phyloP scores from a whole-genome alignment of 176 grass and related monocot genomes.

The Elymus sibiricus region DNA sequence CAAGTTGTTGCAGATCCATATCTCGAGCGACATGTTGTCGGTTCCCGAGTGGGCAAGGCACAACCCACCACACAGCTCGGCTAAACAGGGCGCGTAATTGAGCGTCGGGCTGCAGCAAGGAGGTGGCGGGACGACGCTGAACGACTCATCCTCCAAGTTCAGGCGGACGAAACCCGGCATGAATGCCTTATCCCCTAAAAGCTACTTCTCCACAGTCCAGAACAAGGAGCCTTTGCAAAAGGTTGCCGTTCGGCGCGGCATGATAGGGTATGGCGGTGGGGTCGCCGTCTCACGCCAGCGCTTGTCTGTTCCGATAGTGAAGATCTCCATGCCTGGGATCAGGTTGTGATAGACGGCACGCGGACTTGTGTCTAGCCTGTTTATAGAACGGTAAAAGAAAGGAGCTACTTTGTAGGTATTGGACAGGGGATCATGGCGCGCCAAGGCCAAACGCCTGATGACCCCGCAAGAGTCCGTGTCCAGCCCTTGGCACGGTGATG shows the following conservation, averaged over 20 bases:
- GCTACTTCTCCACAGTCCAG: neutral
- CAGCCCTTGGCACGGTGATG: neutral
- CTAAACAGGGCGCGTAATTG: neutral
- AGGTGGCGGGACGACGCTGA: neutral
- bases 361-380: no score
- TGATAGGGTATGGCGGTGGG: neutral
- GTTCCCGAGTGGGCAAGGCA: neutral
- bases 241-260: neutral
- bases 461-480: neutral
- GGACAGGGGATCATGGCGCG: neutral
- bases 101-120: neutral
- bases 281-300: neutral
- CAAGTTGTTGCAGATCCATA: neutral
- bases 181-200: neutral
- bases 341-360: no score
- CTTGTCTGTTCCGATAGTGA: neutral
- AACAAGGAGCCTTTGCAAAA: neutral
- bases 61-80: neutral
- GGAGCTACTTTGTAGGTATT: neutral
- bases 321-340: neutral
- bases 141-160: neutral
- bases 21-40: neutral
- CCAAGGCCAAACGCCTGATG: neutral
- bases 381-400: neutral
- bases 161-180: neutral